phyloP scores from a whole-genome alignment of 2,329 filamentous ascomycete species.

The Colletotrichum sp. region DNA sequence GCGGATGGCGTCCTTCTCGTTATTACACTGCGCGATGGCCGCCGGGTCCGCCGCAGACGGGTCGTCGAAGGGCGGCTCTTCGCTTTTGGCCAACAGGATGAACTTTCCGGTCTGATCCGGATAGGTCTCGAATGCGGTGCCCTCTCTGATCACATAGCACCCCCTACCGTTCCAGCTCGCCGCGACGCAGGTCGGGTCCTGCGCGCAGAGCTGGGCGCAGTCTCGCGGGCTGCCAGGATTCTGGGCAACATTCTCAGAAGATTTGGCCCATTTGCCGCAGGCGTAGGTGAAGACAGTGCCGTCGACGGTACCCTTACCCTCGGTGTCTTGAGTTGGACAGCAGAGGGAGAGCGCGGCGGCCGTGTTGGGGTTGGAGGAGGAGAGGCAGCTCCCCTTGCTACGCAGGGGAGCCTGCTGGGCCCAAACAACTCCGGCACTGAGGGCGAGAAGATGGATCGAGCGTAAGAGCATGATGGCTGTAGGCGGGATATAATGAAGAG shows the following conservation, averaged over 20 bases:
- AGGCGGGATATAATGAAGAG: accelerated
- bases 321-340: background rate
- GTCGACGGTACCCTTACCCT: background rate
- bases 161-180: background rate
- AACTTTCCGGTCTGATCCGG: too few relatives aligned
- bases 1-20: background rate
- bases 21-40: background rate
- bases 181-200: background rate
- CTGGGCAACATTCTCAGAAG: accelerated
- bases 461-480: background rate
- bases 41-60: accelerated
- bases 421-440: accelerated
- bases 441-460: accelerated
- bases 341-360: background rate
- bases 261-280: background rate
- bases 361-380: background rate
- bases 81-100: background rate
- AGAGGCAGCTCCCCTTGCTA: background rate
- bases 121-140: background rate
- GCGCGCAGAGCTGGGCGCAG: background rate
- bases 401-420: background rate
- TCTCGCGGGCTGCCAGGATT: background rate
- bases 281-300: background rate
- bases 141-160: background rate
- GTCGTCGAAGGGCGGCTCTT: background rate